Evolutionary conservation across 768 basidiomycete genomes (phyloP), one percentile per base, ranked within the genome.

Genomic region (Guyanaporus albipodus): DNA sequence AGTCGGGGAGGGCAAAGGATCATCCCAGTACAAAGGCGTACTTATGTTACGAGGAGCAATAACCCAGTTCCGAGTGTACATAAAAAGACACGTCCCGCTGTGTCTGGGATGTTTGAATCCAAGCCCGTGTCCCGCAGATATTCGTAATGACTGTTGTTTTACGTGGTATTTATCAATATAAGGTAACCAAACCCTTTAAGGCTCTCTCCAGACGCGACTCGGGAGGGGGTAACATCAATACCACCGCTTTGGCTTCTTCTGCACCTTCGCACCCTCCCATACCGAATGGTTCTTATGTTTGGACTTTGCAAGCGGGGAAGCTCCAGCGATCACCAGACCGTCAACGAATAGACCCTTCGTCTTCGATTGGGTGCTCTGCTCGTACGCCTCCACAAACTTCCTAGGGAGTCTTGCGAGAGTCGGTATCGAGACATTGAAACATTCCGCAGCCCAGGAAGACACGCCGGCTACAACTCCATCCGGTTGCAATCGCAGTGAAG

Each of bases 361-460:
- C 32, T 44, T 52, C 6, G 23, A 23, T 21, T 28, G 47, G 7
- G 14, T 24, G 9, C 49, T 55, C 38, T 49, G 42, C 24, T 54
- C 46, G 49, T 63, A 58, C 1, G 58, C 55, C 18, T 61, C 49
- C 23, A 38, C 46, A 31, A 62, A 62, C 42, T 48, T 55, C 18
- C 39, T 62, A n/a, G 60, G 60, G 10, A 55, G 46, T 17, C 56
- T 50, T 18, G 17, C 49, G 35, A 62, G 28, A 17, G 38, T 2
- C 0, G 61, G 58, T 38, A 62, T 49, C 22, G 53, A 32, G 38
- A 62, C 44, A 28, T 42, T 32, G 27, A 60, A 65, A 27, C 53
- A 55, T 32, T 60, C 63, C 0, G 41, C 49, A 0, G 82, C 64
- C 87, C 88, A 91, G 28, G 72, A 67, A 63, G 79, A 77, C 42